Base-by-base conservation (phyloP, 306 rosid species). In the Trichosanthes cucumerina region DNA sequence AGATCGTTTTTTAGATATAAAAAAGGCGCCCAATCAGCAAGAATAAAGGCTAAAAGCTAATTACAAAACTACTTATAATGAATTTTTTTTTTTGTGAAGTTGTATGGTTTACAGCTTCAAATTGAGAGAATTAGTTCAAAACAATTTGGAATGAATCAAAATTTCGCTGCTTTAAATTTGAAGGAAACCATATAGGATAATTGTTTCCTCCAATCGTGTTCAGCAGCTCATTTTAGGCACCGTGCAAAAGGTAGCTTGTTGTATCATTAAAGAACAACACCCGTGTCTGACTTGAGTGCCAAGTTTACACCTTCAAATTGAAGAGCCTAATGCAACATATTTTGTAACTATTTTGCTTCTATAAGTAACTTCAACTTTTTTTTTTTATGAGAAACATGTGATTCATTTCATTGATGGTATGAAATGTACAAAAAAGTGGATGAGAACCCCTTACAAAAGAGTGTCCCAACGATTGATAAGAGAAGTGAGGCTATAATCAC, bases 201-300 rank as follows among this genome's bases (percentile, higher is more conserved):
- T 9, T 34, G 77, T 68, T 71, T 76, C 83, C 85, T 78, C 82
- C 89, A 86, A 88, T 88, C 91, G 91, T 88, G 91, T 38, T 59
- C 64, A 73, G 86, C 43, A 88, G 86, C 86, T 49, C 34, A 46
- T 79, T 73, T 1, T 33, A 49, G 83, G 82, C 86, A 86, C 82
- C 23, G 79, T 79, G 91, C 96, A 93, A 93, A 93, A 87, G 97
- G 97, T 88, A 1, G 83, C 39, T 86, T 86, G 93, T 83, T 81
- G 81, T 18, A 58, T 41, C 15, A 79, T 63, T 0, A 33, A n/a
- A 58, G 63, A 88, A 85, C 97, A 91, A 81, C 93, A 88, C 97
- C 96, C 87, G 86, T 92, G 88, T 88, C 97, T 87, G 97, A 87
- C 89, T 81, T 79, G 4, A 83, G 81, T 85, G 85, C 87, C 89